A percentile compares a stretch with the other conserved stretches of the same genome.
phyloP scores from a whole-genome alignment of 2,329 filamentous ascomycete species.

The Emericellopsis cladophorae region DNA sequence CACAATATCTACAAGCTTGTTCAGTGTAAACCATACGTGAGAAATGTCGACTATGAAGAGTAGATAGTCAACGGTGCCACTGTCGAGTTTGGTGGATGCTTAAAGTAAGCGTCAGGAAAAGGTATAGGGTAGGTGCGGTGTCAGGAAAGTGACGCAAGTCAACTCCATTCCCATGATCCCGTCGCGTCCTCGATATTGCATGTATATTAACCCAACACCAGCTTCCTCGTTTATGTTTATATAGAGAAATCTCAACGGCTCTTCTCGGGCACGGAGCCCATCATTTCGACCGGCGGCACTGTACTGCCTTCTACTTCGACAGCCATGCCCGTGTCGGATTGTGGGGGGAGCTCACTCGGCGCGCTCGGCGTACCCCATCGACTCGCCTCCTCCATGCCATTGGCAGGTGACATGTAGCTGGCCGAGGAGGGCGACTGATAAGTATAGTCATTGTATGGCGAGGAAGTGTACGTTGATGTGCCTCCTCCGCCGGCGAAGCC shows the following conservation, averaged over 20 bases:
- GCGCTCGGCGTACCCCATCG: not conserved
- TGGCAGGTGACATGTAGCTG: not conserved
- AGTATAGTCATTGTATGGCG: not conserved
- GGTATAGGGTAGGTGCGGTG: too few species aligned
- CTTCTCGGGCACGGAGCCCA: not conserved
- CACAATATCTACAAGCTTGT: too few species aligned
- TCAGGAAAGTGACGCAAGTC: too few species aligned
- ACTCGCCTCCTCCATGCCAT: not conserved
- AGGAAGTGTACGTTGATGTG: slow-evolving; percentile 6
- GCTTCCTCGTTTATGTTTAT: too few species aligned
- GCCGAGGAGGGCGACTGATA: not conserved
- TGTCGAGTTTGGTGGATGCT: too few species aligned
- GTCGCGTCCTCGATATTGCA: too few species aligned
- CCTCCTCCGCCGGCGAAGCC: slow-evolving; percentile 6
- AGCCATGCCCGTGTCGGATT: not conserved
- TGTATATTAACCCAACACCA: too few species aligned
- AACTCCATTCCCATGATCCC: too few species aligned
- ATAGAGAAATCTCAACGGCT: not conserved
- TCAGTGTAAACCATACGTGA: too few species aligned
- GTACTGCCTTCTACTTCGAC: slow-evolving; percentile 11
- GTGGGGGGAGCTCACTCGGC: slow-evolving; percentile 6
- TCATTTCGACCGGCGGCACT: slow-evolving; percentile 6
- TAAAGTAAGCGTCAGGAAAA: too few species aligned
- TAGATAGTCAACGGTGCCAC: too few species aligned
- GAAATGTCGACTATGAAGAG: too few species aligned